phyloP scores from a whole-genome alignment of 2,329 filamentous ascomycete genomes.

The Penicillium palitans region DNA sequence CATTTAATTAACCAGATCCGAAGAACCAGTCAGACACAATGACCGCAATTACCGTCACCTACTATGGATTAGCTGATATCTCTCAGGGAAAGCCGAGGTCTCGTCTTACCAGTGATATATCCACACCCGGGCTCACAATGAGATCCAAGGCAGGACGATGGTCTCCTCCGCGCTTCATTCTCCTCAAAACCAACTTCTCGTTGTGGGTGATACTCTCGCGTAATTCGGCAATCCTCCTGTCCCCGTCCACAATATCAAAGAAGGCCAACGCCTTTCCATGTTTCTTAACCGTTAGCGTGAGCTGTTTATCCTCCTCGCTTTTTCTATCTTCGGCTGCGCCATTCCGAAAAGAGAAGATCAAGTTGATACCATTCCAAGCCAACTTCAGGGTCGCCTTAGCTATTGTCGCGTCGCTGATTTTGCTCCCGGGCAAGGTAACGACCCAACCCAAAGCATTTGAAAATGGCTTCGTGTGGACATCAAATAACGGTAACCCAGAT shows the following conservation, averaged over 20 bases:
- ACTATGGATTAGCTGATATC: neutral
- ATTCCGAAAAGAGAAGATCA: slow-evolving; percentile 20
- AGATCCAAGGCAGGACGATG: slow-evolving; percentile 27
- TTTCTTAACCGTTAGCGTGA: slow-evolving; percentile 17
- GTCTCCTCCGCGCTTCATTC: neutral
- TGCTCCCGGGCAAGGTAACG: slow-evolving; percentile 28
- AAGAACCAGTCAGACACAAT: too few species aligned
- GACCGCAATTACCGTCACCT: neutral
- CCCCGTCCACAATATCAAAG: slow-evolving; percentile 26
- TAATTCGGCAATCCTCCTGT: slow-evolving; percentile 24
- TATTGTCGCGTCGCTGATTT: slow-evolving; percentile 6
- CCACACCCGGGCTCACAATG: slow-evolving; percentile 24
- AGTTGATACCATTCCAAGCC: slow-evolving; percentile 5
- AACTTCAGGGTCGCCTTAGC: slow-evolving; percentile 13
- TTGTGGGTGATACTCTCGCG: slow-evolving; percentile 26
- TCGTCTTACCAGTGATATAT: slow-evolving; percentile 24
- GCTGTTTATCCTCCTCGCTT: slow-evolving; percentile 8
- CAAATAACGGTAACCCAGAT: slow-evolving; percentile 22
- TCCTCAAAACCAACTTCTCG: slow-evolving; percentile 18
- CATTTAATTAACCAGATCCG: too few species aligned
- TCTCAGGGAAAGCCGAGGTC: neutral
- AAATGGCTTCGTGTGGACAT: slow-evolving; percentile 15
- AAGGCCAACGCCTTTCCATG: slow-evolving; percentile 15
- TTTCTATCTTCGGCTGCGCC: slow-evolving; percentile 15
- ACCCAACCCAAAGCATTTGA: slow-evolving; percentile 34